Conservation (phyloP, 805 yeast species). For the Yarrowia osloensis region DNA sequence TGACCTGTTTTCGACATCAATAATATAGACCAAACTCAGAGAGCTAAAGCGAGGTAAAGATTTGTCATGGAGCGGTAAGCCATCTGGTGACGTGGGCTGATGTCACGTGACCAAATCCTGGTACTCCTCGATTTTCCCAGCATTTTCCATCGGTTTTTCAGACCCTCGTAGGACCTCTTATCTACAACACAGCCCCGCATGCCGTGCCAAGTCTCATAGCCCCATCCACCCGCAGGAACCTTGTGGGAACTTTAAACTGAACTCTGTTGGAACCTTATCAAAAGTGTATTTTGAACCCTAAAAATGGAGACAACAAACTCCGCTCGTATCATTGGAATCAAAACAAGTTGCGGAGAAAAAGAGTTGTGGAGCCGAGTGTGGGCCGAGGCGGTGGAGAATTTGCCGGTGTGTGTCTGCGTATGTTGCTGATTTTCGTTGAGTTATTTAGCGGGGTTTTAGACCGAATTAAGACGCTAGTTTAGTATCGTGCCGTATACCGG, state of each 20-base stretch:
- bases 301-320: no score
- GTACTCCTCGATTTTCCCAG: background rate
- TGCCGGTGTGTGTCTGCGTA: background rate
- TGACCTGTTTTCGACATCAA: no score
- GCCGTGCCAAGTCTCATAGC: slow-evolving; percentile 14
- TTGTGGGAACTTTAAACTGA: background rate
- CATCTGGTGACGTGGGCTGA: no score
- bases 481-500: background rate
- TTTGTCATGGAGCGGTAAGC: no score
- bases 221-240: slow-evolving; percentile 4
- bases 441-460: background rate
- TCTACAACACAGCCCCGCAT: background rate
- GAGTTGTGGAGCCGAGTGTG: background rate
- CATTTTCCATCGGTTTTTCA: background rate
- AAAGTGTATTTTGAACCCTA: background rate
- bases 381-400: background rate
- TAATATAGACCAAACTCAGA: no score
- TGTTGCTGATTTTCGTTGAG: background rate
- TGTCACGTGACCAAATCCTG: background rate
- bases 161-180: background rate
- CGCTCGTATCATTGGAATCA: background rate
- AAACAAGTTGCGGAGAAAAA: background rate
- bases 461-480: background rate
- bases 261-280: background rate
- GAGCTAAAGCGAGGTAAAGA: no score